Evolutionary conservation across 768 basidiomycete genomes (phyloP).

Genomic region (Psilocybe subaeruginosa): DNA sequence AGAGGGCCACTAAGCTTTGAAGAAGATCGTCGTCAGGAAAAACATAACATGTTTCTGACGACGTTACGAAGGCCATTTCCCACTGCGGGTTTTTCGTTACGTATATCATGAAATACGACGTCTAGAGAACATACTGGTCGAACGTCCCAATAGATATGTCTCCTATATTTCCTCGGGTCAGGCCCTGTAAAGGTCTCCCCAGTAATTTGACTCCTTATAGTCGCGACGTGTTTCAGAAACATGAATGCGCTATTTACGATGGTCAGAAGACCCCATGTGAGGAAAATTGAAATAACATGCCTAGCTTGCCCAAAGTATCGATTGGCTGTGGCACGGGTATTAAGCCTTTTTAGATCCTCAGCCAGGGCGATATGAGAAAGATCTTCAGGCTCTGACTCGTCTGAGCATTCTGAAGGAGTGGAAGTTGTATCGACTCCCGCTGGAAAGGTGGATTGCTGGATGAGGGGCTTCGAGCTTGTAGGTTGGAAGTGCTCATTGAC

Average conservation of each 20-base stretch:
- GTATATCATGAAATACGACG: not conserved
- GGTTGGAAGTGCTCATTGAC: not conserved
- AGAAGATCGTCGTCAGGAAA: conserved; percentile 58
- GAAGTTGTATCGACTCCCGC: not conserved
- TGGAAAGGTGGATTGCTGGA: not conserved
- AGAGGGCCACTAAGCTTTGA: conserved; percentile 51
- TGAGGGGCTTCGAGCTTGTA: not conserved
- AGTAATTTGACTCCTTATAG: conserved; percentile 43
- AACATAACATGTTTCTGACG: conserved; percentile 30
- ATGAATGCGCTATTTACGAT: conserved; percentile 36
- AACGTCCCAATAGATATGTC: conserved; percentile 31
- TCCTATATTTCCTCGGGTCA: conserved; percentile 22
- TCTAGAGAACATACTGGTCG: conserved; percentile 26
- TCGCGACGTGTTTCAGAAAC: conserved; percentile 43
- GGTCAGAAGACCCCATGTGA: not conserved
- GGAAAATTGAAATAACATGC: conserved; percentile 12
- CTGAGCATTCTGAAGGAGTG: conserved; percentile 11
- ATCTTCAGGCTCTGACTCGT: conserved; percentile 29
- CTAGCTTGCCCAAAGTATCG: conserved; percentile 46
- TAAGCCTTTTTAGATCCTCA: conserved; percentile 32
- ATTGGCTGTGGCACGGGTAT: conserved; percentile 29
- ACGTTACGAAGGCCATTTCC: conserved; percentile 30
- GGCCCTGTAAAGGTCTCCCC: conserved; percentile 12
- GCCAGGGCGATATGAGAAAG: conserved; percentile 33
- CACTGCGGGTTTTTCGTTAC: conserved; percentile 29